Evolutionary conservation across 345 rosid genomes (phyloP), one percentile per base, ranked within the genome.

Genomic region (Eutrema japonicum): DNA sequence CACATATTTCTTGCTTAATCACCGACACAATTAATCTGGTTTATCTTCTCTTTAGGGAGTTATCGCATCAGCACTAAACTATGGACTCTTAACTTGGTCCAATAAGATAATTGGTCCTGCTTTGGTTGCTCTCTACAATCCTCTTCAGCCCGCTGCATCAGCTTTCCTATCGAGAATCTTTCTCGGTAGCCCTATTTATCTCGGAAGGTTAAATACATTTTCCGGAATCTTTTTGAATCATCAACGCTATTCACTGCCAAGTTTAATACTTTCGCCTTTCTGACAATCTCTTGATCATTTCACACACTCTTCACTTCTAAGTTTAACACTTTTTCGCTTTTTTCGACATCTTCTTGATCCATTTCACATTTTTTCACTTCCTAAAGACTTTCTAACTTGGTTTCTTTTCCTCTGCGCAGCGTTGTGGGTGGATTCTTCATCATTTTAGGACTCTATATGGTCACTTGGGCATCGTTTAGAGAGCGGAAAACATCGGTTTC

Each of bases 21-120:
- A 29, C 63, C 2, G 7, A 53, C 54, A 49, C 45, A 10, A 8
- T 14, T 43, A 18, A 49, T 46, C 9, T 53, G 54, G 36, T 43
- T 61, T 10, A 9, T 71, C 50, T 77, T 61, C 75, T 79, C 52
- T 53, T 6, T 76, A 92, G 97, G 96, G 99, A 71, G 74, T 83
- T 74, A 75, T 90, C 65, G 96, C 97, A 27, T 92, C 99, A 72
- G 97, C 99, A 43, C 70, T 95, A 46, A 92, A 88, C 81, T 95
- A 85, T 81, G 97, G 94, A 70, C 82, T 95, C n/a, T 58, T 95
- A 62, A 92, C 99, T 16, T 95, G 99, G 99, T 95, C 90, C 63
- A 95, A 95, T 81, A 95, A 95, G 85, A 90, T 90, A 61, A 72
- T 95, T 76, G 99, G 97, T 43, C 99, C 99, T 55, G 81, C 99